Base-by-base conservation (phyloP, 2,329 filamentous ascomycete genomes). In the Colletotrichum truncatum region DNA sequence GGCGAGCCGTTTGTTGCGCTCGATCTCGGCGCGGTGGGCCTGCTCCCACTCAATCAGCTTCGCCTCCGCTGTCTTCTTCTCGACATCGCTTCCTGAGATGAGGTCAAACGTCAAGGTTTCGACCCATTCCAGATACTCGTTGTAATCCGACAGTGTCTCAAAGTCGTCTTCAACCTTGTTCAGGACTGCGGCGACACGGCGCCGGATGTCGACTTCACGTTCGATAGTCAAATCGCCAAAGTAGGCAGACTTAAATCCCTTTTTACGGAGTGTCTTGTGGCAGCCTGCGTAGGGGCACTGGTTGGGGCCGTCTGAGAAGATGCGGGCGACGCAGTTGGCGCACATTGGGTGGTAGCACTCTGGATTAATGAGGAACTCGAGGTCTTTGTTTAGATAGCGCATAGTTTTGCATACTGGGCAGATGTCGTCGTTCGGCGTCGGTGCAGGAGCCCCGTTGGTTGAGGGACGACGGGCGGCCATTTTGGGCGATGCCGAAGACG, bases 291-390 rank as follows among this genome's bases (percentile, higher is more conserved):
- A 93, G 1, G 96, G 96, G 75, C 97, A 99, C 67, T 94, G 92
- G 60, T 94, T 93, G 1, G 96, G 96, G 0, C 96, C 96, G 59
- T 93, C 90, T 34, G 91, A 92, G 85, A 98, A 99, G 72, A 98
- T 93, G 60, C 95, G 92, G 78, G 95, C 92, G 41, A 98, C 94
- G 82, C 96, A 99, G 62, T 93, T 94, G 77, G 93, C 91, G 84
- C 96, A 99, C 93, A 99, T 98, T 71, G 93, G 93, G 84, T 99
- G 96, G 84, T 99, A 99, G 87, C 96, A 99, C 84, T 97, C 94
- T 8, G 95, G 93, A 78, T 98, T 98, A 82, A 99, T 94, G 72
- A 96, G 91, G 81, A 99, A 98, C 69, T 91, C 87, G 87, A 99
- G 94, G 81, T 94, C 91, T 67, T 90, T 90, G 83, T 98, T 98